Evolutionary conservation across 495 filamentous ascomycete species (phyloP).

Genomic region (Aspergillus coremiiformis): DNA sequence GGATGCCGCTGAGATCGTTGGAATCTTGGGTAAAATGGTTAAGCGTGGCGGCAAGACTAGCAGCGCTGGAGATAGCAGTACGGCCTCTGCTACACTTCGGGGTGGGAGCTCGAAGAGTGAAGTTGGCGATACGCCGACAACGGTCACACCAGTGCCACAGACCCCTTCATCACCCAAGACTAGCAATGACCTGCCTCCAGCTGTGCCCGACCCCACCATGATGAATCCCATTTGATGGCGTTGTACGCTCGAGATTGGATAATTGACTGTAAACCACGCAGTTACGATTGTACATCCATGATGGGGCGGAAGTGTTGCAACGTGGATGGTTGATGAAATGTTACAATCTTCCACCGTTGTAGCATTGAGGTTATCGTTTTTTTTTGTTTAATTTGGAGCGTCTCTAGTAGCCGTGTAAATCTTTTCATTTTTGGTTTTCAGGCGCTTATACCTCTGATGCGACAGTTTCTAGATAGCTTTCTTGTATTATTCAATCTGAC

Average conservation of each 20-base stretch:
- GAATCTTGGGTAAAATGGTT: slow-evolving; percentile 69
- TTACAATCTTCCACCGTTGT: background rate
- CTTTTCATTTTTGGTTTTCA: background rate
- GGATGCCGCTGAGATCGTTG: slow-evolving; percentile 69
- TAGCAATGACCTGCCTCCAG: slow-evolving; percentile 15
- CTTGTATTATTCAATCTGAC: background rate
- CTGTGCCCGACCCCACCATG: slow-evolving; percentile 32
- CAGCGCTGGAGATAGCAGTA: slow-evolving; percentile 27
- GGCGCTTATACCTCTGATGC: background rate
- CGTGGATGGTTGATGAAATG: background rate
- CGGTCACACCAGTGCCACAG: background rate
- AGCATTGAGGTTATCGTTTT: background rate
- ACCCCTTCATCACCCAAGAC: background rate
- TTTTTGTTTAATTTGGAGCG: background rate
- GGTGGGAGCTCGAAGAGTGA: slow-evolving; percentile 27
- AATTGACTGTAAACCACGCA: background rate
- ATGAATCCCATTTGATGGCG: slow-evolving; percentile 37
- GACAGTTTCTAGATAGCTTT: background rate
- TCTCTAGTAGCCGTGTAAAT: background rate
- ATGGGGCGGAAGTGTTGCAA: background rate
- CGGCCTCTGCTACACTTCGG: slow-evolving; percentile 19
- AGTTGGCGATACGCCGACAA: slow-evolving; percentile 24
- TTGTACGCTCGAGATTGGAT: background rate
- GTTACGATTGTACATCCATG: background rate
- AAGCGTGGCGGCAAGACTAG: slow-evolving; percentile 49